Percentiles rank a stretch among this genome's conserved stretches.
Evolutionary conservation across 306 rosid species (phyloP).

Genomic region (Pterocarpus macrocarpus): DNA sequence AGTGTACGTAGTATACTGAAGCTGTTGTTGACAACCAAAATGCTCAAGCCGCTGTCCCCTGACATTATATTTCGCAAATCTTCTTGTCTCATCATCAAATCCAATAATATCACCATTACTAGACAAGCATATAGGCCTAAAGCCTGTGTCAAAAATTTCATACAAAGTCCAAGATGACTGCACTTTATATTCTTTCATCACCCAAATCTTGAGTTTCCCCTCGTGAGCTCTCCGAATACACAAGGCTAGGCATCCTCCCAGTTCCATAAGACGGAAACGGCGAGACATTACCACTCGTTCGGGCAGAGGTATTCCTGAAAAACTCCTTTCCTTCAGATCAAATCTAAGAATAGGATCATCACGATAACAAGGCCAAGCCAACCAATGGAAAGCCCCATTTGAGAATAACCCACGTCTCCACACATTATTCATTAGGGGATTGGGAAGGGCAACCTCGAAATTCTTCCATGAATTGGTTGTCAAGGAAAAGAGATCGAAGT

Average conservation of each 20-base stretch:
- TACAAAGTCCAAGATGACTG: not conserved
- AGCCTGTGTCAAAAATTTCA: not conserved
- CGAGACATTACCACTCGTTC: too few relatives aligned
- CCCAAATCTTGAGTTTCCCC: not conserved
- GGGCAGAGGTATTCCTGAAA: not conserved
- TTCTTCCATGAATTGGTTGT: not conserved
- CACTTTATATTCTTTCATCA: not conserved
- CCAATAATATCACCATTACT: not conserved
- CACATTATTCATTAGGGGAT: not conserved
- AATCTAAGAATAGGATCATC: not conserved
- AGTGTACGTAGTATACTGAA: not conserved
- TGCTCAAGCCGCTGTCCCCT: not conserved
- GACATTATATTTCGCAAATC: not conserved
- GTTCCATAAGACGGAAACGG: not conserved
- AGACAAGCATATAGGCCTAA: not conserved
- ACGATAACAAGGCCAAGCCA: not conserved
- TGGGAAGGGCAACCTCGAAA: not conserved
- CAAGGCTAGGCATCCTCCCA: not conserved
- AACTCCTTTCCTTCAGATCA: not conserved
- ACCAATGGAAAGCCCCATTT: not conserved
- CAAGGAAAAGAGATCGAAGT: not conserved
- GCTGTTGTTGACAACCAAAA: not conserved
- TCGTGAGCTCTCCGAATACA: not conserved
- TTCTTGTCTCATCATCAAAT: too few relatives aligned
- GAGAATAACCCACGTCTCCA: not conserved